Base-by-base conservation (phyloP, 495 filamentous ascomycete genomes). In the Stereocaulon alpinum region DNA sequence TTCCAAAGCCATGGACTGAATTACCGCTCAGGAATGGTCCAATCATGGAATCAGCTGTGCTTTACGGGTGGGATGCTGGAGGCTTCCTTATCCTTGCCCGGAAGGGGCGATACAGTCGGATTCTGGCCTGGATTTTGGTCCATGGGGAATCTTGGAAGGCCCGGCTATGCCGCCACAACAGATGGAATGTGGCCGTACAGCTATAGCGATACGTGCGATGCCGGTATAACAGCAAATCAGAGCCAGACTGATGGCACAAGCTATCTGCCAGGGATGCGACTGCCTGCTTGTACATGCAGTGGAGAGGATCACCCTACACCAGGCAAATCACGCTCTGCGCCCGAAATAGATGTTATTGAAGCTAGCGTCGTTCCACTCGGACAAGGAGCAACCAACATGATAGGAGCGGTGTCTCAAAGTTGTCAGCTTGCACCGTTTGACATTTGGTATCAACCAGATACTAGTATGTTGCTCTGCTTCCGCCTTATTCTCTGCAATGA, bases 81-180 rank as follows among this genome's bases (percentile, higher is more conserved):
- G 72, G 87, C 86, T 14, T 87, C 84, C 63, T 80, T 87, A 37
- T 91, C 87, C 1, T 74, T 90, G 10, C 87, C 87, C 6, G 87
- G 87, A 20, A 67, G 76, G 34, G 87, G 86, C 6, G 82, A 88
- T 44, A 76, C 80, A 29, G 73, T 81, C 30, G 86, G 87, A 20
- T 86, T 89, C 69, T 90, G 87, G 87, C 86, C 86, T 56, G 87
- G 86, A 64, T 87, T 88, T 70, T 91, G 87, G 87, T 78, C 86
- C 0, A 87, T 87, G 85, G 85, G 85, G 0, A 88, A 88, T 60
- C 74, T 88, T 4, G 85, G 80, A 44, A 78, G 86, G 56, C 82
- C 85, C 34, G 86, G 86, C 9, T 85, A 86, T 70, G 80, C 81
- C 30, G 78, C 83, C 14, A 84, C 82, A 0, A 87, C 85, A 3